Evolutionary conservation across 495 filamentous ascomycete species (phyloP), one percentile per base, ranked within the genome.

Genomic region (Collariella sp.): DNA sequence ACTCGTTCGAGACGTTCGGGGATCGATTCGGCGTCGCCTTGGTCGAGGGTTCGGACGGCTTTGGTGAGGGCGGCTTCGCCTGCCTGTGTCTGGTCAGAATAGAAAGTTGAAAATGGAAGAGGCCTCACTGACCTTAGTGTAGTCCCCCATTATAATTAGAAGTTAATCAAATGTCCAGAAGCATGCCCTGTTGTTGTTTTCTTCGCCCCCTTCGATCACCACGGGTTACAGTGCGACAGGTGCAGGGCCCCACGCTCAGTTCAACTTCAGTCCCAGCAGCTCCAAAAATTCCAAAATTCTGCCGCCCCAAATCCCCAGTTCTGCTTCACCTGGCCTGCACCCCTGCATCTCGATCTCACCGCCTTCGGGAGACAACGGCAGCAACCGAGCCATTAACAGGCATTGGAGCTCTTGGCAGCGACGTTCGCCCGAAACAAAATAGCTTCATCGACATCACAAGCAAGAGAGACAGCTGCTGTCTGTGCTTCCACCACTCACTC

Each of bases 1-100:
- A 77, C 47, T 35, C 59, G 55, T 34, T 66, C 63, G 31, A 76
- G 67, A 36, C 67, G 74, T 22, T 74, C 67, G 40, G 70, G 64
- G 7, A 71, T 52, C 11, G 67, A 39, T 15, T 70, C 60, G 38
- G 62, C 57, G 31, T 58, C 55, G 52, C 67, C 68, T 46, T 75
- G 67, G 46, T 76, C 72, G 39, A 78, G 67, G 1, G 68, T 57
- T 13, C 59, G 58, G 10, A 65, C 62, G 3, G 61, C 55, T 39
- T 42, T 50, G 34, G 67, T 40, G 46, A 68, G 59, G 51, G 58
- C 54, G 19, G 50, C 58, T 38, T 69, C 59, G 50, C 46, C 57
- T 26, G 43, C n/a, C 64, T 68, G 39, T 29, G 2, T 31, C 18
- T 12, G 11, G 19, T 41, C 20, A 49, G 36, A 44, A 44, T 26